These are phyloP conservation scores for Blumeria graminis DNA, from an alignment of 2,329 filamentous ascomycete species.

Conservation along the genomic window DNA sequence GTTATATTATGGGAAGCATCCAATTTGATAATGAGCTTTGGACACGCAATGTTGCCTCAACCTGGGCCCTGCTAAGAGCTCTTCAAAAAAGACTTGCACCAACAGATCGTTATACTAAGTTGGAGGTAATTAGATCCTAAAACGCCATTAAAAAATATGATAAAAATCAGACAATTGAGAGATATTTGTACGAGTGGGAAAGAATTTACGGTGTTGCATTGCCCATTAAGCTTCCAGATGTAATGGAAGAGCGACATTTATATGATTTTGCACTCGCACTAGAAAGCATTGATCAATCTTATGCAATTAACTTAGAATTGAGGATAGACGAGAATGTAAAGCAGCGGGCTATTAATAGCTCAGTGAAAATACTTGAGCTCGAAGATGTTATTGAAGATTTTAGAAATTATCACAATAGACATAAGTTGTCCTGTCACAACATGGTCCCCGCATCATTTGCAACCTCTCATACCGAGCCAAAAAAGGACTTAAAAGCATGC, in stretches of 20 bases:
- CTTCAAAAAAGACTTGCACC: not conserved
- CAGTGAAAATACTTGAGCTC: not conserved
- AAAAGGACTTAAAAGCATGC: not conserved
- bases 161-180: not conserved
- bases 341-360: not conserved
- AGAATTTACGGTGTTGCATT: not conserved
- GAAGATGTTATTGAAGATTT: not conserved
- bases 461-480: not conserved
- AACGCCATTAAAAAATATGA: not conserved
- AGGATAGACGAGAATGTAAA: not conserved
- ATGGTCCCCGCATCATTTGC: not conserved
- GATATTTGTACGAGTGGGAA: not conserved
- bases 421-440: not conserved
- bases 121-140: not conserved
- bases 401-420: not conserved
- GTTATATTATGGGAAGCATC: not conserved
- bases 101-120: not conserved
- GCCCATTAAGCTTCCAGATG: not conserved
- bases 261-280: not conserved
- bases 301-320: not conserved
- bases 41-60: not conserved
- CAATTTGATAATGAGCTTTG: not conserved
- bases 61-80: not conserved
- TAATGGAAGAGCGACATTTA: not conserved
- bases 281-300: not conserved